A percentile compares a stretch with the other conserved stretches of the same genome.
Evolutionary conservation across 768 basidiomycete genomes (phyloP).

Genomic region (Podaxis pistillaris): DNA sequence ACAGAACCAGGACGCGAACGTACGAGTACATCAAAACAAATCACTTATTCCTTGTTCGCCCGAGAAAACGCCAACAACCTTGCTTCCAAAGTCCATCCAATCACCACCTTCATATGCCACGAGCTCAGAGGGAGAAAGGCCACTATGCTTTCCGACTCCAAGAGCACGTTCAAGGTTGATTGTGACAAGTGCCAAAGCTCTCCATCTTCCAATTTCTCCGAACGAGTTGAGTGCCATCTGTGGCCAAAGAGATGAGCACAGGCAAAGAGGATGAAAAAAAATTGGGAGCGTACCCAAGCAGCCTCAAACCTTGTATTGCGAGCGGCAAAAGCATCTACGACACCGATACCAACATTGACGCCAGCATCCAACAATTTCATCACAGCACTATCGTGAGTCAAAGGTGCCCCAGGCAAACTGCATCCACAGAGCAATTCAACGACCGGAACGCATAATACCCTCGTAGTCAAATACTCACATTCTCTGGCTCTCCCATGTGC

Average conservation of each 20-base stretch:
- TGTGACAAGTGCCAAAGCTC: slow-evolving; percentile 41
- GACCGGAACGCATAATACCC: neutral
- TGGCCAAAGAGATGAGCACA: neutral
- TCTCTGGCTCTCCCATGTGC: slow-evolving; percentile 61
- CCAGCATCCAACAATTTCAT: slow-evolving; percentile 53
- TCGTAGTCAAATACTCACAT: slow-evolving; percentile 40
- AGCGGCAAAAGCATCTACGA: slow-evolving; percentile 58
- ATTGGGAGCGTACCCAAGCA: slow-evolving; percentile 41
- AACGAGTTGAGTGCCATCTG: slow-evolving; percentile 29
- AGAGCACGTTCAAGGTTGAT: slow-evolving; percentile 42
- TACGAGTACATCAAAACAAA: slow-evolving; percentile 26
- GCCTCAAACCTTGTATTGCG: slow-evolving; percentile 70
- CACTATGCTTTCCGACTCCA: slow-evolving; percentile 25
- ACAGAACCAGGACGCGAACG: neutral
- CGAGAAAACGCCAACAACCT: slow-evolving; percentile 42
- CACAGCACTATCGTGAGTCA: slow-evolving; percentile 54
- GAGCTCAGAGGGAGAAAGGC: slow-evolving; percentile 28
- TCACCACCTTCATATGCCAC: slow-evolving; percentile 40
- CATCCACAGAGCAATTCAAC: neutral
- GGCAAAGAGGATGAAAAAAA: slow-evolving; percentile 25
- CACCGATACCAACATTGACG: slow-evolving; percentile 64
- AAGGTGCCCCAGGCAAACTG: slow-evolving; percentile 70
- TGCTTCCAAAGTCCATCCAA: slow-evolving; percentile 42
- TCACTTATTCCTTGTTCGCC: slow-evolving; percentile 31
- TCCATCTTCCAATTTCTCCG: slow-evolving; percentile 36